Evolutionary conservation across 139 green algal species (phyloP).

Genomic region (Chara braunii): DNA sequence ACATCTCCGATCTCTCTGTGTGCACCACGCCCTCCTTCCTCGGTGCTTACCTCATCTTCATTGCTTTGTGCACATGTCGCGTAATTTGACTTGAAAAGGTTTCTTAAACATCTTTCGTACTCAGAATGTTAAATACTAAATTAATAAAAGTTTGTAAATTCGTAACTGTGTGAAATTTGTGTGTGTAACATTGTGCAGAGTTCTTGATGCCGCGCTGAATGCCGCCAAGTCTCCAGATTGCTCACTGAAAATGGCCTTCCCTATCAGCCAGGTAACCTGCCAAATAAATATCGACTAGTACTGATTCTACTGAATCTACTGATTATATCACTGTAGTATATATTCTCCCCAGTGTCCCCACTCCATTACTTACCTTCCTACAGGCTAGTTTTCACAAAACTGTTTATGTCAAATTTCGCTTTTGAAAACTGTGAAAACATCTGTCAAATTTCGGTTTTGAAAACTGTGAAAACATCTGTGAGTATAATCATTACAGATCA

Average conservation of each 20-base stretch:
- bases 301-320: not conserved
- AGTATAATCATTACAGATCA: too few relatives aligned
- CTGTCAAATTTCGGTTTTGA: too few relatives aligned
- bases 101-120: too few relatives aligned
- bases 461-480: too few relatives aligned
- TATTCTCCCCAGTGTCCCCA: not conserved
- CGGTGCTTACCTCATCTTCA: too few relatives aligned
- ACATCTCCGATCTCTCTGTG: too few relatives aligned
- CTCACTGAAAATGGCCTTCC: slow-evolving; percentile 21
- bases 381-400: not conserved
- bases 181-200: slow-evolving; percentile 20
- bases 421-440: not conserved
- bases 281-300: not conserved
- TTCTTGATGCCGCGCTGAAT: slow-evolving; percentile 20
- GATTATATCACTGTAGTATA: not conserved
- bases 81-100: too few relatives aligned
- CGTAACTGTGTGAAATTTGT: not conserved
- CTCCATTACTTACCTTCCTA: not conserved
- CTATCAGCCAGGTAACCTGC: slow-evolving; percentile 19
- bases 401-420: not conserved
- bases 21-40: too few relatives aligned
- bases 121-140: too few relatives aligned
- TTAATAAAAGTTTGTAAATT: too few relatives aligned
- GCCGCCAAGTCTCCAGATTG: slow-evolving; percentile 5
- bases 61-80: too few relatives aligned